phyloP scores from a whole-genome alignment of 768 basidiomycete species.

The Tephrocybe sp. region DNA sequence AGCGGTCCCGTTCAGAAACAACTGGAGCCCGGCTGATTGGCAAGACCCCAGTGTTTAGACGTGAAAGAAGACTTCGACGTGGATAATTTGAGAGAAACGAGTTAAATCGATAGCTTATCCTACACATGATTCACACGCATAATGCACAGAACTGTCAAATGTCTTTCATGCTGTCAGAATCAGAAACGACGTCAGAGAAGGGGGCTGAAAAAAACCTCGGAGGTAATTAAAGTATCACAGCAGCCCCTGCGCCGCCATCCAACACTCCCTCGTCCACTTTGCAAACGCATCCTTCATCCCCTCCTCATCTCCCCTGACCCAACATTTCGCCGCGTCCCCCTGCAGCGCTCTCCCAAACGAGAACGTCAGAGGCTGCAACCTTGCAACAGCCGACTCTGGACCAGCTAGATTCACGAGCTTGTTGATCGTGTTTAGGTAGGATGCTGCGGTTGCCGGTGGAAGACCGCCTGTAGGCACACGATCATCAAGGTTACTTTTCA shows the following conservation, averaged over 20 bases:
- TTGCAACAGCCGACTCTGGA: constrained; percentile 32
- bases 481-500: background rate
- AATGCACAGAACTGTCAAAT: background rate
- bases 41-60: too few relatives aligned
- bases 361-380: constrained; percentile 45
- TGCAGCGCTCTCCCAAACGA: constrained; percentile 51
- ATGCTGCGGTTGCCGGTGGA: constrained; percentile 35
- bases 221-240: background rate
- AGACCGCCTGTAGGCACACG: constrained; percentile 35
- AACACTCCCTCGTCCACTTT: constrained; percentile 42
- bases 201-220: background rate
- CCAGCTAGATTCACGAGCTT: constrained; percentile 31
- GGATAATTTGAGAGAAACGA: too few relatives aligned
- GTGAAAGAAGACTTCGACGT: too few relatives aligned
- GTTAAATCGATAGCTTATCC: too few relatives aligned
- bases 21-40: too few relatives aligned
- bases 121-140: too few relatives aligned
- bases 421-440: constrained; percentile 42
- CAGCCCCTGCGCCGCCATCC: constrained; percentile 35
- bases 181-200: too few relatives aligned
- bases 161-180: constrained; percentile 14
- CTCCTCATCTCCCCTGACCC: constrained; percentile 43
- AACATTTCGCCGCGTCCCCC: constrained; percentile 44
- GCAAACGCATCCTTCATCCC: constrained; percentile 37
- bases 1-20: too few relatives aligned